These are phyloP conservation scores for Candida albicans DNA, from an alignment of 1,139 yeast species.

Conservation along the genomic window DNA sequence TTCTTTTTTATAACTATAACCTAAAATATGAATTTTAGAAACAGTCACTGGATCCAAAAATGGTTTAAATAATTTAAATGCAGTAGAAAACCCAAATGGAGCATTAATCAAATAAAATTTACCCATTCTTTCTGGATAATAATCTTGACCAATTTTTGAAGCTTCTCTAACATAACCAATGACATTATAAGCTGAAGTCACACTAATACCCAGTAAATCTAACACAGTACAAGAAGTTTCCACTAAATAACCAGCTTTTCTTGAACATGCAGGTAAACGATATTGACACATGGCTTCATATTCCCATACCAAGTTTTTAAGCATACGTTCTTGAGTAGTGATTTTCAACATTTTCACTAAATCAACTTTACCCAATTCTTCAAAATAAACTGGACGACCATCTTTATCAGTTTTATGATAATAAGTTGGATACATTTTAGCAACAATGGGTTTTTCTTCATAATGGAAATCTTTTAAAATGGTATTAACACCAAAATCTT, in stretches of 20 bases:
- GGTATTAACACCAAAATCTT: constrained; percentile 81
- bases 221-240: constrained; percentile 96
- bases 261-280: constrained; percentile 93
- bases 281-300: constrained; percentile 83
- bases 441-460: constrained; percentile 86
- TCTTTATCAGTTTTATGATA: constrained; percentile 96
- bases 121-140: constrained; percentile 99
- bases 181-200: constrained; percentile 81
- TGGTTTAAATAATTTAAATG: constrained; percentile 86
- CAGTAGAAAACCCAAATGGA: constrained; percentile 95
- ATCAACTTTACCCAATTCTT: constrained; percentile 90
- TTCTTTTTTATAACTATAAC: constrained; percentile 75
- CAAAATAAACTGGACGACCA: constrained; percentile 94
- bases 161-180: constrained; percentile 90
- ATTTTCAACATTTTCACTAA: constrained; percentile 88
- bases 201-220: constrained; percentile 92
- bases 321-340: constrained; percentile 95
- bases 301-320: constrained; percentile 95
- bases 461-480: constrained; percentile 85
- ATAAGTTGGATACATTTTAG: constrained; percentile 90
- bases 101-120: constrained; percentile 94
- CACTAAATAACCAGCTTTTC: constrained; percentile 71
- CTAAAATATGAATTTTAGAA: constrained; percentile 86
- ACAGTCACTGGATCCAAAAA: constrained; percentile 98
- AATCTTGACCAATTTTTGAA: constrained; percentile 90